Evolutionary conservation across 148 eudicot species (phyloP), one percentile per base, ranked within the genome.

Genomic region (Chenopodium album): DNA sequence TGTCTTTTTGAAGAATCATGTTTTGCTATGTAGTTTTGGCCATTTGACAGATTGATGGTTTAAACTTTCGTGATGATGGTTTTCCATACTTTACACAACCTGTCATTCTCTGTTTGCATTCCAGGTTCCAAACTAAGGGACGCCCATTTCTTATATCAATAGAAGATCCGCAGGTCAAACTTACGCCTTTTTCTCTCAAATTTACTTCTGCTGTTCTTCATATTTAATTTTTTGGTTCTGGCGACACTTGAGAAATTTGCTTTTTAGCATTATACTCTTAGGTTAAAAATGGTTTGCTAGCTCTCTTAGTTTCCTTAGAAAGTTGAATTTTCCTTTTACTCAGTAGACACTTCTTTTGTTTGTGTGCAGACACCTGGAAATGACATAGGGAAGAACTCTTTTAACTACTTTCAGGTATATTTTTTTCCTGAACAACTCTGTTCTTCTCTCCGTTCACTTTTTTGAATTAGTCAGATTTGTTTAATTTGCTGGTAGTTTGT

Each of bases 371-470:
- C 95, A 67, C 98, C 99, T 56, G 98, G 89, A 77, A 96, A 96
- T 85, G 99, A 96, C 85, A 90, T 96, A 76, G 99, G 99, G 79
- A 96, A 96, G 89, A 92, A 80, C 87, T 96, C 99, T 41, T 96
- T 87, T 84, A 90, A 92, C 83, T 96, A 96, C 88, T 91, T 90
- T 80, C 97, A 91, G 99, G 99, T 94, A 77, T 68, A 85, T 52
- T 84, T 34, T 75, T 71, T 37, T 54, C 67, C 19, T 62, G 16
- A 32, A 47, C 44, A 41, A 41, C 44, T 16, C 8, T 22, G 19
- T 47, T 59, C 10, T 9, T 14, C 47, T 47, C 34, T 59, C 64
- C 65, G 8, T 66, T 76, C 41, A 32, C 52, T 32, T 32, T 22
- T 81, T 71, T 73, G 54, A 80, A 41, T 28, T 4, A 48, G 60